Percentiles rank a stretch among this genome's conserved stretches.
Conservation (phyloP, 768 basidiomycete species). For the Amylocystis lapponica region DNA sequence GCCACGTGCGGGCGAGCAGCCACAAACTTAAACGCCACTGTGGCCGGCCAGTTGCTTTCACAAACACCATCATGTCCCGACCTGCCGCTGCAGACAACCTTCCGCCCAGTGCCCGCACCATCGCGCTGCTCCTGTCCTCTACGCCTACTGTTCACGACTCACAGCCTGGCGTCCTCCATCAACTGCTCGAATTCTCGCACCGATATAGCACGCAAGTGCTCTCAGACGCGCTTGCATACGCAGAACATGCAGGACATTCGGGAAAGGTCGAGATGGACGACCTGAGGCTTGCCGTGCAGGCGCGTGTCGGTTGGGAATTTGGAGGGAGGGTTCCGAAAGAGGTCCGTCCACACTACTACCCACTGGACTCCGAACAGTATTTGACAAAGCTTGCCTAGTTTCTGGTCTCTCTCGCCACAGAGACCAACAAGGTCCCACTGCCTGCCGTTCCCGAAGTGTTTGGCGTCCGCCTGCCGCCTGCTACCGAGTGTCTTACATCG, state of each 20-base stretch:
- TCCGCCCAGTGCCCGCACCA: slow-evolving; percentile 80
- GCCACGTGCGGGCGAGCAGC: no score
- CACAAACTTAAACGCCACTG: no score
- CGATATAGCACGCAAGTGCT: slow-evolving; percentile 80
- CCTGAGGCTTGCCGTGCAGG: slow-evolving; percentile 74
- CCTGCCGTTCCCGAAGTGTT: slow-evolving; percentile 86
- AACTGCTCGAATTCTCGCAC: slow-evolving; percentile 82
- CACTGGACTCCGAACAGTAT: neutral
- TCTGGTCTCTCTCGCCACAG: slow-evolving; percentile 70
- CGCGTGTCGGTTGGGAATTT: slow-evolving; percentile 89
- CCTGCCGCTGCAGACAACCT: slow-evolving; percentile 51
- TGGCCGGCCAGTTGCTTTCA: no score
- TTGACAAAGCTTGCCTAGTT: no score
- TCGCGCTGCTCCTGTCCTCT: slow-evolving; percentile 77
- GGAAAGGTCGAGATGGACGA: slow-evolving; percentile 85
- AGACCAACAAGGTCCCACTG: slow-evolving; percentile 75
- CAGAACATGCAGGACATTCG: slow-evolving; percentile 75
- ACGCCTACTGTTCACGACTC: slow-evolving; percentile 82
- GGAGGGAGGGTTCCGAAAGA: slow-evolving; percentile 87
- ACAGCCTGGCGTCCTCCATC: slow-evolving; percentile 81
- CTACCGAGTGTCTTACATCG: slow-evolving; percentile 64
- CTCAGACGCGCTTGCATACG: slow-evolving; percentile 81
- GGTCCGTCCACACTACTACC: slow-evolving; percentile 40
- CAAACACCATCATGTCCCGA: slow-evolving; percentile 40
- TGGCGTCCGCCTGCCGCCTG: slow-evolving; percentile 73